Evolutionary conservation across 768 basidiomycete genomes (phyloP).

Genomic region (Suillus discolor): DNA sequence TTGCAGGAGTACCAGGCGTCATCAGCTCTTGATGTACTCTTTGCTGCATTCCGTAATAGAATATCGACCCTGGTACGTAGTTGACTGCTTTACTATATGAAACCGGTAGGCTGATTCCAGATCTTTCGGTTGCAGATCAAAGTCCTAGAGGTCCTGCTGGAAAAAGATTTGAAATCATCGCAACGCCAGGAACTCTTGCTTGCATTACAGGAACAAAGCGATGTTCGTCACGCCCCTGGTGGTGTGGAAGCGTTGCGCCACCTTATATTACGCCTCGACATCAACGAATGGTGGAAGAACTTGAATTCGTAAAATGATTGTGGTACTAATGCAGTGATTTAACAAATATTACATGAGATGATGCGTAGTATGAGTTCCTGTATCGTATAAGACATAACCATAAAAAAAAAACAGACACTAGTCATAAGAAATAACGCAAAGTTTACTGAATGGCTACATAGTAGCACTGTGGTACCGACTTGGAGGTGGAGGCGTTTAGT

Average conservation of each 20-base stretch:
- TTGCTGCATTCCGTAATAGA: conserved; percentile 52
- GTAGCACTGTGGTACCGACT: conserved; percentile 12
- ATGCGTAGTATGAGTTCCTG: conserved; percentile 2
- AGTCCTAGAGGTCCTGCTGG: conserved; percentile 55
- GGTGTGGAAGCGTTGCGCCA: conserved; percentile 58
- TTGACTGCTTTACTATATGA: background rate
- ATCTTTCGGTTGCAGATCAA: conserved; percentile 46
- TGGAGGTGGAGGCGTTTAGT: background rate
- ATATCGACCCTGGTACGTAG: conserved; percentile 59
- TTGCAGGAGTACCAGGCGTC: conserved; percentile 70
- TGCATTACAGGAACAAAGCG: conserved; percentile 27
- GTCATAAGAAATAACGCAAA: conserved; percentile 12
- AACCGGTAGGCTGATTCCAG: background rate
- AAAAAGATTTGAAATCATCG: conserved; percentile 43
- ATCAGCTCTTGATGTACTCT: conserved; percentile 54
- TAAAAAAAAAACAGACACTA: conserved; percentile 16
- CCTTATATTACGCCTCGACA: conserved; percentile 54
- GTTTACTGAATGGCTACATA: conserved; percentile 14
- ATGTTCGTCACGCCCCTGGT: conserved; percentile 43
- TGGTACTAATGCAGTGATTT: background rate
- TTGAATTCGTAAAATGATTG: background rate
- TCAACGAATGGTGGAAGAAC: conserved; percentile 61
- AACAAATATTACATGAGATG: background rate
- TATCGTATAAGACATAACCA: conserved; percentile 28
- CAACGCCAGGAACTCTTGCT: conserved; percentile 22